Evolutionary conservation across 2,329 filamentous ascomycete genomes (phyloP).

Genomic region (Colletotrichum shisoi): DNA sequence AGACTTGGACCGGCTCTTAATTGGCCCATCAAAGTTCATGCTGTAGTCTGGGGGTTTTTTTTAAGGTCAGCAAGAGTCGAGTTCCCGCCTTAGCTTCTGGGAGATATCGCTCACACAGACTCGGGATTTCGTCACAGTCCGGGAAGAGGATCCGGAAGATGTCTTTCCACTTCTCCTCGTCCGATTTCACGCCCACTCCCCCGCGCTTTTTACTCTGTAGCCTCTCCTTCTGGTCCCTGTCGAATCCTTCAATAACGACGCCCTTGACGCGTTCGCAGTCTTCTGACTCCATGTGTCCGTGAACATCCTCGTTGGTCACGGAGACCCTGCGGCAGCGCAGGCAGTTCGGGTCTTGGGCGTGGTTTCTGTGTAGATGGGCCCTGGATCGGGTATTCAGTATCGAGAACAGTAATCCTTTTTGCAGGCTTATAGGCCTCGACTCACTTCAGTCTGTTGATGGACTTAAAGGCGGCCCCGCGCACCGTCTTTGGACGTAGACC

Average conservation of each 20-base stretch:
- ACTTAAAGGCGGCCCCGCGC: not conserved
- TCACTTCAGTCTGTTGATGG: not conserved
- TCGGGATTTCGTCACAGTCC: too few species aligned
- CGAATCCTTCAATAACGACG: not conserved
- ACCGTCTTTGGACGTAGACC: not conserved
- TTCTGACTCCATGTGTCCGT: not conserved
- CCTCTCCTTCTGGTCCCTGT: not conserved
- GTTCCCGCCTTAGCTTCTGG: too few species aligned
- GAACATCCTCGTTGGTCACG: not conserved
- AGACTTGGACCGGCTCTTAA: too few species aligned
- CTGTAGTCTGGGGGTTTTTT: too few species aligned
- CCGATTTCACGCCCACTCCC: too few species aligned
- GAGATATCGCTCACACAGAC: too few species aligned
- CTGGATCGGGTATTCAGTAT: not conserved
- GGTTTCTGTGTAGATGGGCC: constrained; percentile 11
- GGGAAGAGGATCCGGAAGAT: too few species aligned
- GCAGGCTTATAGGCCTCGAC: not conserved
- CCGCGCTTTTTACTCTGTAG: constrained; percentile 15
- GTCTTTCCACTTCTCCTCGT: too few species aligned
- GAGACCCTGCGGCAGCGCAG: constrained; percentile 4
- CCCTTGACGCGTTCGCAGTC: not conserved
- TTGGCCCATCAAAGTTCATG: too few species aligned
- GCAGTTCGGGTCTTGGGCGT: constrained; percentile 16
- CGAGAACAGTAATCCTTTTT: too few species aligned
- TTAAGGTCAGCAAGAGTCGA: too few species aligned